Base-by-base conservation (phyloP, 2,329 filamentous ascomycete genomes). In the Rachicladosporium sp. region DNA sequence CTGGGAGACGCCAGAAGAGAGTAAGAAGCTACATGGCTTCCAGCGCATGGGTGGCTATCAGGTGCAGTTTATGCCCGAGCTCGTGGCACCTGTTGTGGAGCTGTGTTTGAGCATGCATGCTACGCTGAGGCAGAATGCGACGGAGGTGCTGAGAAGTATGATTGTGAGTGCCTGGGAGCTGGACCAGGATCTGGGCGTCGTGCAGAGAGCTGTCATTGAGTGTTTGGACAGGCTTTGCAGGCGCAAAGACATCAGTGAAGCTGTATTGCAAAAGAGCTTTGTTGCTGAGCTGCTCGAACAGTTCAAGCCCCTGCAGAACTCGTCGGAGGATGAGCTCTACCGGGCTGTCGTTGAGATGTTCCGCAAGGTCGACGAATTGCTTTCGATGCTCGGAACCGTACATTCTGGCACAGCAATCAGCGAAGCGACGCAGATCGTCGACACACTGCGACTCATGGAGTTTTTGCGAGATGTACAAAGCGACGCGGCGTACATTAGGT, bases 151-250 rank as follows among this genome's bases (percentile, higher is more conserved):
- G 45, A 87, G 94, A 59, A 93, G 87, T 2, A 98, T 98, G 91
- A 93, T 98, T 53, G 80, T 96, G 49, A 93, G 88, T 63, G 91
- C 98, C 62, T 98, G 91, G 91, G 88, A 87, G n/a, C 64, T 98
- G 47, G 95, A 87, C 56, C 84, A 94, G 57, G 89, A 96, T 57
- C 66, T 98, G 35, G 82, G 82, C 2, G 78, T 91, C 36, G 83
- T 98, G 37, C 88, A 96, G 61, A 91, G 87, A 2, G 91, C 95
- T 61, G 88, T 96, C 68, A 94, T 98, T 51, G 89, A 95, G 53
- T 93, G 84, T 48, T 66, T 98, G 39, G 91, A 98, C 56, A 70
- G 74, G 15, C 76, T 94, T 38, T 95, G 95, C 70, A 93, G 95
- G 37, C 53, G 44, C 31, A 52, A 88, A 63, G 78, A 81, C 4